Evolutionary conservation across 306 rosid genomes (phyloP), one percentile per base, ranked within the genome.

Genomic region (Oemleria cerasiformis): DNA sequence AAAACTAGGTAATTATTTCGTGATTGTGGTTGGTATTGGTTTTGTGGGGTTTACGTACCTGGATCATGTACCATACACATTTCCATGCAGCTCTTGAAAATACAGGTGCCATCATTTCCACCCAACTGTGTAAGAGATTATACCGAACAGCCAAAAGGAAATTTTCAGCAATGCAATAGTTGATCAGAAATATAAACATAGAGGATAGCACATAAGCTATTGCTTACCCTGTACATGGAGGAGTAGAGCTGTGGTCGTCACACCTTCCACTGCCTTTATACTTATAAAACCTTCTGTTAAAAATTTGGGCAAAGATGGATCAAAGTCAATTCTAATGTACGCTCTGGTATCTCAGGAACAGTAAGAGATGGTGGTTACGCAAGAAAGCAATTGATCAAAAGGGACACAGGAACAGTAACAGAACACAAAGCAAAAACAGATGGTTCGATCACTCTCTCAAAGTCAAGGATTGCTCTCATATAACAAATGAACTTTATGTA

Each of bases 81-180:
- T 45, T 81, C 98, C 98, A 93, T 56, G 96, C 86, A 16, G 70
- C 82, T 72, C 78, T 87, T 49, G 98, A 84, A 75, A 93, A 90
- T 79, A 93, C 98, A 2, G 98, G 98, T 47, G 96, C 98, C 98
- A 93, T 93, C 96, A 90, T 90, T 87, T 93, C 98, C 79, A 93
- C 98, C 97, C 97, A 93, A 68, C 98, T 93, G 85, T 58, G 60
- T 13, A 36, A 78, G 66, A 71, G 68, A 72, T 38, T 76, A 73
- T 51, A 55, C 78, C 65, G 70, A 59, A 62, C 40, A 67, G 40
- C 73, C 77, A 0, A 68, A 74, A 60, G 54, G 20, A 65, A 68
- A 50, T 44, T 45, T 17, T 61, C 71, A 14, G 44, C 19, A 79
- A 59, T 76, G 19, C 59, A 75, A 64, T 40, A 60, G 43, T 13